Base-by-base conservation (phyloP, 805 yeast species). In the Candida sithepensis region DNA sequence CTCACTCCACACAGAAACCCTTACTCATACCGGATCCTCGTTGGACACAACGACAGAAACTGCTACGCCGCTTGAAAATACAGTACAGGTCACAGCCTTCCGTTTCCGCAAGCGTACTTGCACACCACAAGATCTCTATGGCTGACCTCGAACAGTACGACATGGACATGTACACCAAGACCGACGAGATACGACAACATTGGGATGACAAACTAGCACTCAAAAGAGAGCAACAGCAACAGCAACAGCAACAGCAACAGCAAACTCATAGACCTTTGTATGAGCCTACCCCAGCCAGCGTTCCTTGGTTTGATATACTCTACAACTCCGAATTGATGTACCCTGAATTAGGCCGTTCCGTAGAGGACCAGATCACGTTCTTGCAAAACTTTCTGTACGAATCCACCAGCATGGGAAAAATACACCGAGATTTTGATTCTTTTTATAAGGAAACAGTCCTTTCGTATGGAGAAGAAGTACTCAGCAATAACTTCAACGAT, bases 21-120 rank as follows among this genome's bases (percentile, higher is more conserved):
- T 45, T 45, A 38, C 21, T 50, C 12, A 50, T 48, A 16, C 46
- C 47, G 14, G 41, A 44, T n/a, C 39, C 21, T 8, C 19, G 21
- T 1, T 52, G 55, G 55, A 45, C 49, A 20, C 24, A 39, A 4
- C 32, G 42, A 22, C 54, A 50, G 41, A 21, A 43, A 18, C 45
- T 41, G 6, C 44, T 51, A 5, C 33, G 49, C 23, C 30, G 20
- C 12, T 14, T 42, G 36, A 43, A 44, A 28, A 16, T 34, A 5
- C n/a, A 16, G 38, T 16, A 16, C 6, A 34, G 18, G 20, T n/a
- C n/a, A 21, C 21, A n/a, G 16, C n/a, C 38, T 16, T 16, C 16
- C 22, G n/a, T n/a, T n/a, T n/a, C 28, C 2, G n/a, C 24, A 18
- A 18, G 12, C 13, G 16, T 12, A 6, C 14, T 30, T 7, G 7